Evolutionary conservation across 1,284 basidiomycete genomes (phyloP), one percentile per base, ranked within the genome.

Genomic region (Malassezia sp.): DNA sequence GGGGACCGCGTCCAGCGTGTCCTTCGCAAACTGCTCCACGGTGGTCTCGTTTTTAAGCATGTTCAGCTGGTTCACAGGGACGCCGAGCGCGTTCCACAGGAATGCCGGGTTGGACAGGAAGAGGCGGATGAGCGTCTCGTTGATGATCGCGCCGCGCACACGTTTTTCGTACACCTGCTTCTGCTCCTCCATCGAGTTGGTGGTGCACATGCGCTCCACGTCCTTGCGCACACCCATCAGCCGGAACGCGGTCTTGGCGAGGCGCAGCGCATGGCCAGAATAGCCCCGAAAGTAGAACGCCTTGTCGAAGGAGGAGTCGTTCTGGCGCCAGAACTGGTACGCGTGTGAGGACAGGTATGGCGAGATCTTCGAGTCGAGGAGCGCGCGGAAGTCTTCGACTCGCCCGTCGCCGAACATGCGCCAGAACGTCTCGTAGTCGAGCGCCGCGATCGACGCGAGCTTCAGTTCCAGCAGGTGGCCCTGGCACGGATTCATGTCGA

Each of bases 51-150:
- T 60, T 33, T 82, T 66, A 65, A 84, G 75, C 73, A 80, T 80
- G 59, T 77, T 75, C 62, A 80, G 77, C 72, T 86, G 84, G 66
- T 84, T 83, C 58, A 76, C 73, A 2, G 84, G 84, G 2, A 86
- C 83, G 26, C 84, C 83, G 12, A 86, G 74, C 0, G 83, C 83
- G 59, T 84, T 84, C 84, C 84, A 87, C 52, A 82, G 80, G 71
- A 87, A 85, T 2, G 60, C 57, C 5, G 66, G 69, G 55, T 71
- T 73, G 26, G 67, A 61, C 37, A 84, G 72, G 54, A 84, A 73
- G 4, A 76, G 39, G 5, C 63, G 73, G 53, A 81, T 76, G 52
- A 85, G 78, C 22, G 79, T 61, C 22, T 77, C 77, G 65, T 83
- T 82, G 46, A 85, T 73, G 26, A 86, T 66, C 20, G 83, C 77